Evolutionary conservation across 805 yeast species (phyloP).

Genomic region (Hanseniaspora meyeri): DNA sequence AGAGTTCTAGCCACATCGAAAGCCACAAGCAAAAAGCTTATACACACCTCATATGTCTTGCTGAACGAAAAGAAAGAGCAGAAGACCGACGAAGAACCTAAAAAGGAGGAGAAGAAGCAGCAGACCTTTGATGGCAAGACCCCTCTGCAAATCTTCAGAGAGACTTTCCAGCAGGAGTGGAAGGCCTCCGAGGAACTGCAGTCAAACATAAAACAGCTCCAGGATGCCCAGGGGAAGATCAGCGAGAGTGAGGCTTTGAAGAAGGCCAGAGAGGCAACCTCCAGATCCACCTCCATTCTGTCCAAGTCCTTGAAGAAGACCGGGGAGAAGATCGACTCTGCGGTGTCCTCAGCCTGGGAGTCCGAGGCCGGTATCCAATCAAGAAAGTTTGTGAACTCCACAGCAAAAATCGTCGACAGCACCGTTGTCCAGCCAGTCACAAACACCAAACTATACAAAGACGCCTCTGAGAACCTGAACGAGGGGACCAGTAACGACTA

Average conservation of each 20-base stretch:
- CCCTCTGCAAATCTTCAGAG: conserved; percentile 84
- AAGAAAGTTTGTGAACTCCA: conserved; percentile 65
- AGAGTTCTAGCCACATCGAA: background rate
- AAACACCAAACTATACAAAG: conserved; percentile 78
- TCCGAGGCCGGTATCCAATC: conserved; percentile 83
- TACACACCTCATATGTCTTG: background rate
- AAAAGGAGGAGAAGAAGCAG: conserved; percentile 3
- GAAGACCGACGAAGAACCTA: conserved; percentile 1
- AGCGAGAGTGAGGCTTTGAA: conserved; percentile 90
- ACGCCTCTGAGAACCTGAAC: conserved; percentile 74
- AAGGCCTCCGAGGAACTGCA: conserved; percentile 80
- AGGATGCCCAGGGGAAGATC: conserved; percentile 88
- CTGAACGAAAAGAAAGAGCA: conserved; percentile 2
- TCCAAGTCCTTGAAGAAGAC: conserved; percentile 72
- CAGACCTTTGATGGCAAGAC: conserved; percentile 34
- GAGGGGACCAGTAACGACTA: conserved; percentile 82
- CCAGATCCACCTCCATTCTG: conserved; percentile 54
- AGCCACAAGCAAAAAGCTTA: background rate
- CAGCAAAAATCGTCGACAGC: conserved; percentile 79
- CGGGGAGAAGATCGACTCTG: conserved; percentile 86
- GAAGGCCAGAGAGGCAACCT: conserved; percentile 90
- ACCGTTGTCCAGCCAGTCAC: conserved; percentile 84
- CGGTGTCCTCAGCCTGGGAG: conserved; percentile 89
- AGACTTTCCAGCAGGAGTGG: conserved; percentile 85
- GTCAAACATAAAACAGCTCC: conserved; percentile 83